Evolutionary conservation across 169 alveolate genomes (phyloP), one percentile per base, ranked within the genome.

Genomic region (Plasmodium ovale): DNA sequence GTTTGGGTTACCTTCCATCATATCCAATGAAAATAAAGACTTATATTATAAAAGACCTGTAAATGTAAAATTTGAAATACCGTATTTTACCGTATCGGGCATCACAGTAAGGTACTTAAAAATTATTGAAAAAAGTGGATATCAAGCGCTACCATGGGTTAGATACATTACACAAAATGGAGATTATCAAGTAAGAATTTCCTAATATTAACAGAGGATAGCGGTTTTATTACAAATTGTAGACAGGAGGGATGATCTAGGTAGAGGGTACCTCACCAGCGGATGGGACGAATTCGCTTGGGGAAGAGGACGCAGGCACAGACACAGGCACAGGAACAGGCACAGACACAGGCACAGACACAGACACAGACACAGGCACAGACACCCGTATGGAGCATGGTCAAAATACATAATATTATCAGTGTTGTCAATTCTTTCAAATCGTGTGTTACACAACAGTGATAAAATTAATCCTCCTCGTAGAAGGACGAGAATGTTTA

Each of bases 61-160:
- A 58, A 95, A 95, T 59, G 98, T 98, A n/a, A 95, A 95, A 74
- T 99, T 98, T 92, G 99, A 99, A 92, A 99, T 99, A 54, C 99
- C 99, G n/a, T 98, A 98, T 89, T 99, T 98, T 96, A 98, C 99
- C 23, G 99, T 99, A 47, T 97, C 99, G n/a, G 99, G 99, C 35
- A 95, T 99, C 35, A 97, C 99, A 67, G 99, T 98, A 31, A 95
- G 99, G 72, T 99, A 98, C 93, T 97, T 99, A 53, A 97, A 98
- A 89, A 98, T 99, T 69, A 94, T 97, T 44, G 99, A 99, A 87
- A 98, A 97, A 92, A 92, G 98, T 79, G 99, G 99, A 12, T 99
- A 98, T 87, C 97, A 98, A 92, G 99, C 99, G 23, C 96, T 98
- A 23, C 99, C 99, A 6, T 99, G 99, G 99, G 99, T 99, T 25